Evolutionary conservation across 352 stramenopile genomes (phyloP).

Genomic region (Phytophthora palmivora): DNA sequence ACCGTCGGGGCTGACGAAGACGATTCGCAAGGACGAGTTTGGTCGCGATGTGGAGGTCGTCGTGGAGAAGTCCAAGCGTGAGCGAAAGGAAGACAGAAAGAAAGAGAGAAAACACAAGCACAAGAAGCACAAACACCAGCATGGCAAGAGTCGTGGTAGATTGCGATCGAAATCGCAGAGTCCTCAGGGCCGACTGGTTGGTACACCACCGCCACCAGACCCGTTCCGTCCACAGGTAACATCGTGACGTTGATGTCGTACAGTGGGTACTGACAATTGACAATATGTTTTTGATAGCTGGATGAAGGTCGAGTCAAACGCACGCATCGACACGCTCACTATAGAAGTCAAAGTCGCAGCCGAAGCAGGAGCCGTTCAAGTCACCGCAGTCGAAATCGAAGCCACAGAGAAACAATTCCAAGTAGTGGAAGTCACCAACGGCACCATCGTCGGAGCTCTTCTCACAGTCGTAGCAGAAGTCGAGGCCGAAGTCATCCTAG

Average conservation of each 20-base stretch:
- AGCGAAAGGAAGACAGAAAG: slow-evolving; percentile 11
- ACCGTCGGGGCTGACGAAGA: slow-evolving; percentile 24
- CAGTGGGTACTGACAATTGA: slow-evolving; percentile 7
- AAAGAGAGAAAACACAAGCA: slow-evolving; percentile 34
- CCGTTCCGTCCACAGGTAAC: slow-evolving; percentile 68
- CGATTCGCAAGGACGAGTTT: slow-evolving; percentile 80
- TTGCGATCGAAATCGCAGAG: slow-evolving; percentile 27
- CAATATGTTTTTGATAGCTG: slow-evolving; percentile 35
- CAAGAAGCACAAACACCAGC: slow-evolving; percentile 34
- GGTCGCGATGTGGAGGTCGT: slow-evolving; percentile 67
- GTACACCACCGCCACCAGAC: slow-evolving; percentile 64
- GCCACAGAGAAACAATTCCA: neutral
- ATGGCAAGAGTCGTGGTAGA: slow-evolving; percentile 23
- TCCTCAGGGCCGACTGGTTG: slow-evolving; percentile 28
- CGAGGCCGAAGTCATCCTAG: slow-evolving; percentile 14
- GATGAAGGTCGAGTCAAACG: slow-evolving; percentile 44
- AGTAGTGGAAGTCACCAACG: slow-evolving; percentile 4
- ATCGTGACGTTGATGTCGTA: neutral
- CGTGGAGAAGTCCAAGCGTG: too few species aligned
- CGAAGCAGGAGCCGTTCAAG: slow-evolving; percentile 22
- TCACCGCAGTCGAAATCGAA: slow-evolving; percentile 15
- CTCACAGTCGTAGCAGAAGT: slow-evolving; percentile 32
- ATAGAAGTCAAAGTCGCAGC: slow-evolving; percentile 30
- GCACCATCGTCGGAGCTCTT: slow-evolving; percentile 17
- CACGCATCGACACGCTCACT: neutral